These are phyloP conservation scores for Acorus calamus DNA, from an alignment of 106 monocot species.

Conservation along the genomic window DNA sequence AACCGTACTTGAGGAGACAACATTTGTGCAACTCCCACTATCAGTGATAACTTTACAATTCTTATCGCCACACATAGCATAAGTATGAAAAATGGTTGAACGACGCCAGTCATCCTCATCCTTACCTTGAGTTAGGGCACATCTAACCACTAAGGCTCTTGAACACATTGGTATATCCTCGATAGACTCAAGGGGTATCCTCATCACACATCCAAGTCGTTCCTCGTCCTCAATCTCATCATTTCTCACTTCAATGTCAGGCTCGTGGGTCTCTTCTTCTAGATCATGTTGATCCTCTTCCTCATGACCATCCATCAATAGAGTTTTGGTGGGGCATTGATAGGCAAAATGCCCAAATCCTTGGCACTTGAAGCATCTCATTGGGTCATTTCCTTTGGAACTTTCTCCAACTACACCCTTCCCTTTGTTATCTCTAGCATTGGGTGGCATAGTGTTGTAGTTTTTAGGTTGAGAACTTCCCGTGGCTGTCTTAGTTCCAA, in stretches of 20 bases:
- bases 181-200: no score
- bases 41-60: neutral
- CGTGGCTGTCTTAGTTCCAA: neutral
- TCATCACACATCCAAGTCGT: no score
- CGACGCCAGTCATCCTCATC: neutral
- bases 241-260: no score
- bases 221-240: no score
- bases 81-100: neutral
- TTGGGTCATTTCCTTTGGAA: neutral
- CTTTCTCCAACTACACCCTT: neutral
- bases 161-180: no score
- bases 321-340: neutral
- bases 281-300: neutral
- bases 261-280: no score
- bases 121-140: neutral
- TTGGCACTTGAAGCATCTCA: neutral
- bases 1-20: neutral
- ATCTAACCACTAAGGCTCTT: neutral
- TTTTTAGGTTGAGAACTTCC: neutral
- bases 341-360: neutral
- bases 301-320: neutral
- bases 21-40: neutral
- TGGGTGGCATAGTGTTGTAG: neutral
- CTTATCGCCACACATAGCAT: neutral
- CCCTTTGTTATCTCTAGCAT: neutral